Base-by-base conservation (phyloP, 345 rosid genomes). In the Lagerstroemia speciosa region DNA sequence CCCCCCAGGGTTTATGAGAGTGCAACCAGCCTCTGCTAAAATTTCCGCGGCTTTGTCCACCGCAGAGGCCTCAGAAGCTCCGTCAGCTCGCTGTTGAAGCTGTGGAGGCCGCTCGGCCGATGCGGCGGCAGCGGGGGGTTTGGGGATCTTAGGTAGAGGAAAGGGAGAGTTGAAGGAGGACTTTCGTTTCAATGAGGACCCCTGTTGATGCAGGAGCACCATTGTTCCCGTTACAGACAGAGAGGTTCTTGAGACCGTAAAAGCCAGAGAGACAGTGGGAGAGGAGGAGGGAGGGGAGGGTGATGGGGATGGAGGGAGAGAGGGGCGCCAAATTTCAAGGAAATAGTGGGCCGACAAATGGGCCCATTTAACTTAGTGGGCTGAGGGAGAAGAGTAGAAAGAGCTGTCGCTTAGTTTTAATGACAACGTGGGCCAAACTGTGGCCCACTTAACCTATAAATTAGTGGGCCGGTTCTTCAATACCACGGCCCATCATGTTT, bases 21-120 rank as follows among this genome's bases (percentile, higher is more conserved):
- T 89, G 71, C 95, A 89, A 3, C 93, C 95, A 16, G 86, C 85
- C 43, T 89, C 93, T 2, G 95, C 97, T 31, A 91, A 78, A 72
- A 87, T 65, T 15, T 88, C 72, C 24, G 79, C 77, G 86, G 86
- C 78, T 73, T 76, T 85, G 33, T 89, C 93, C 45, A 75, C 55
- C 36, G 65, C 68, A 6, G 80, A 17, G 16, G 26, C 65, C 16
- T 9, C 62, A 30, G 8, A 26, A 27, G 29, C 64, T 29, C 29
- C 53, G 33, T 3, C 41, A 16, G 30, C 61, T 30, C 65, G 37
- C 32, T 37, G 46, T 5, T 66, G 67, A 8, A 73, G 62, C 55
- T 55, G 64, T 17, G 55, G 64, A 2, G 68, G 76, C 8, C 15
- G 66, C 36, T 26, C 43, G 65, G 50, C 15, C 40, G 62, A 52